Evolutionary conservation across 495 filamentous ascomycete genomes (phyloP).

Genomic region (Delitschia confertaspora): DNA sequence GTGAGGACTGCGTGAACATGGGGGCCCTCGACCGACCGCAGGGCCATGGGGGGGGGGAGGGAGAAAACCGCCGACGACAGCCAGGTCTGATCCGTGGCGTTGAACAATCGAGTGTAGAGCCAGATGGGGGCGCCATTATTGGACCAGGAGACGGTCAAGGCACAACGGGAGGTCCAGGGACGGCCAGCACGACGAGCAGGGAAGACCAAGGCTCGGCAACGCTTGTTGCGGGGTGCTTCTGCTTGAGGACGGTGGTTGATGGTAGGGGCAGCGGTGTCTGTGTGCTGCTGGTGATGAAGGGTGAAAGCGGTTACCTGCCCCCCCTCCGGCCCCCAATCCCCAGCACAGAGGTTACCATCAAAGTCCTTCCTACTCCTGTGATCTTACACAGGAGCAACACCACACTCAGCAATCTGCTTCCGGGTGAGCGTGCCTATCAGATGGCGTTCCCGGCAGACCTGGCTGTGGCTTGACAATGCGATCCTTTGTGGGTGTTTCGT

Average conservation of each 20-base stretch:
- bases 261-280: slow-evolving; percentile 4
- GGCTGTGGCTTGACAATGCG: slow-evolving; percentile 19
- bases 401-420: slow-evolving; percentile 12
- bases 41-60: slow-evolving; percentile 25
- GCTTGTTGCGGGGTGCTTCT: slow-evolving; percentile 29
- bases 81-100: slow-evolving; percentile 27
- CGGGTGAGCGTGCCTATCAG: slow-evolving; percentile 26
- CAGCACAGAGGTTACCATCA: too few relatives aligned
- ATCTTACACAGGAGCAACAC: too few relatives aligned
- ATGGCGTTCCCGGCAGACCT: not conserved
- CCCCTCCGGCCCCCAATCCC: slow-evolving; percentile 1
- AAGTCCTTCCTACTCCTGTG: slow-evolving; percentile 9
- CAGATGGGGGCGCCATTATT: slow-evolving; percentile 24
- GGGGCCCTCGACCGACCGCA: slow-evolving; percentile 10
- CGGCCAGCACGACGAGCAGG: slow-evolving; percentile 16
- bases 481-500: slow-evolving; percentile 20
- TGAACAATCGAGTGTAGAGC: slow-evolving; percentile 24
- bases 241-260: slow-evolving; percentile 13
- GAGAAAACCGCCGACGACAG: slow-evolving; percentile 29
- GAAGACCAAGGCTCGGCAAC: slow-evolving; percentile 28
- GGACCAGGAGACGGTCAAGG: slow-evolving; percentile 22
- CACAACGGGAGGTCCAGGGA: slow-evolving; percentile 26
- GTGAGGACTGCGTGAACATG: slow-evolving; percentile 23
- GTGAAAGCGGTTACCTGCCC: not conserved
- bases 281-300: slow-evolving; percentile 4